Evolutionary conservation across 2,329 filamentous ascomycete species (phyloP).

Genomic region (Talaromyces sp.): DNA sequence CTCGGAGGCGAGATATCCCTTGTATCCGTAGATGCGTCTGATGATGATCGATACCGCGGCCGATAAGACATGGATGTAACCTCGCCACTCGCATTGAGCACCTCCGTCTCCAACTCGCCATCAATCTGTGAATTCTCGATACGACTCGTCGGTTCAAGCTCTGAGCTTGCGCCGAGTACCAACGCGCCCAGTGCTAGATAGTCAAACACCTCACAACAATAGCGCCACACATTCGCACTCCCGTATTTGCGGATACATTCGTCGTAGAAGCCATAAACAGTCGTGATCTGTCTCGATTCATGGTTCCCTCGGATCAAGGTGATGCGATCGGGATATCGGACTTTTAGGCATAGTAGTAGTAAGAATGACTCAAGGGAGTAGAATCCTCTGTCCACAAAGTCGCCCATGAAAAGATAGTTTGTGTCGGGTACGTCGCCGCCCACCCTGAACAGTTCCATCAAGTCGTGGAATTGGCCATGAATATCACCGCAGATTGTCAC

Average conservation of each 20-base stretch:
- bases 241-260: slow-evolving; percentile 95
- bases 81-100: slow-evolving; percentile 77
- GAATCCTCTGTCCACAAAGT: slow-evolving; percentile 97
- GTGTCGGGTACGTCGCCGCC: slow-evolving; percentile 92
- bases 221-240: slow-evolving; percentile 92
- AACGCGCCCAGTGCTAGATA: slow-evolving; percentile 89
- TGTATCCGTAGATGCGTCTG: slow-evolving; percentile 34
- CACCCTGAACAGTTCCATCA: slow-evolving; percentile 95
- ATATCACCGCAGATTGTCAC: slow-evolving; percentile 98
- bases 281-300: slow-evolving; percentile 94
- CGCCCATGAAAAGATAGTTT: slow-evolving; percentile 97
- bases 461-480: slow-evolving; percentile 91
- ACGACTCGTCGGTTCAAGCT: slow-evolving; percentile 57
- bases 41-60: slow-evolving; percentile 30
- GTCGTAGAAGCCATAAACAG: slow-evolving; percentile 97
- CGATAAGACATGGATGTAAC: slow-evolving; percentile 60
- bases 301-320: slow-evolving; percentile 93
- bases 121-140: slow-evolving; percentile 53
- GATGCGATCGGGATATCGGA: slow-evolving; percentile 94
- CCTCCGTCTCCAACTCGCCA: slow-evolving; percentile 84
- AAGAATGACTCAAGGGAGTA: slow-evolving; percentile 97
- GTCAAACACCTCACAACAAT: slow-evolving; percentile 97
- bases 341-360: slow-evolving; percentile 91
- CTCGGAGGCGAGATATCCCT: slow-evolving; percentile 39
- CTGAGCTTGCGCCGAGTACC: slow-evolving; percentile 74